Evolutionary conservation across 2,329 filamentous ascomycete genomes (phyloP), one percentile per base, ranked within the genome.

Genomic region (Cercospora beticola): DNA sequence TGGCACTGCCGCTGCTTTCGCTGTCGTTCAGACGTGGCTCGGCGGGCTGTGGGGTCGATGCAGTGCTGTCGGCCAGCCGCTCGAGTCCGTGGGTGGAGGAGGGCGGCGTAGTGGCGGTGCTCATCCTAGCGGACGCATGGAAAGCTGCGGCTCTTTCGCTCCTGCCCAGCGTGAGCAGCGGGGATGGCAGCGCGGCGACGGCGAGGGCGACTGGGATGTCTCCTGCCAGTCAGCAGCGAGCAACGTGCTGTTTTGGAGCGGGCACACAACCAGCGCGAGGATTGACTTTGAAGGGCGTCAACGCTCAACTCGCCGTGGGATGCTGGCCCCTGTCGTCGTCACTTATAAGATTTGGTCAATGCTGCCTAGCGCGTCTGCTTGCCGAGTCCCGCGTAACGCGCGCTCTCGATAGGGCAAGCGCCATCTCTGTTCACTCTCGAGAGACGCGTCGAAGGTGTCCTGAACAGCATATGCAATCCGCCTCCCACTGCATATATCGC

Each of bases 91-190:
- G 54, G 54, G 54, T 30, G 54, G 54, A 16, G 30, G 54, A 57
- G 54, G 54, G 54, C 54, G 54, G 23, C 23, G 54, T 57, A 31
- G 54, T 57, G 54, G 23, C 16, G 54, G 54, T 57, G 56, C 31
- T 36, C 56, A 59, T 59, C 56, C 56, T 59, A 59, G 31, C 56
- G 56, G 31, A 31, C 28, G 56, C 56, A 59, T 59, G 56, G 56
- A 33, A 58, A 18, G 56, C 56, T n/a, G 36, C 56, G 56, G 26
- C 21, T n/a, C 26, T 58, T n/a, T n/a, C 26, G 26, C 54, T 30
- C 16, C 54, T 57, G 28, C 49, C 18, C 18, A 54, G 18, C 23
- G 49, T 21, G 49, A 54, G 49, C 49, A 54, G 49, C 49, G 49
- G 49, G 49, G 49, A 28, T 54, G 49, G 21, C 26, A 28, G 54